phyloP scores from a whole-genome alignment of 2,329 filamentous ascomycete species.

The Phaeosphaeriaceae sp. region DNA sequence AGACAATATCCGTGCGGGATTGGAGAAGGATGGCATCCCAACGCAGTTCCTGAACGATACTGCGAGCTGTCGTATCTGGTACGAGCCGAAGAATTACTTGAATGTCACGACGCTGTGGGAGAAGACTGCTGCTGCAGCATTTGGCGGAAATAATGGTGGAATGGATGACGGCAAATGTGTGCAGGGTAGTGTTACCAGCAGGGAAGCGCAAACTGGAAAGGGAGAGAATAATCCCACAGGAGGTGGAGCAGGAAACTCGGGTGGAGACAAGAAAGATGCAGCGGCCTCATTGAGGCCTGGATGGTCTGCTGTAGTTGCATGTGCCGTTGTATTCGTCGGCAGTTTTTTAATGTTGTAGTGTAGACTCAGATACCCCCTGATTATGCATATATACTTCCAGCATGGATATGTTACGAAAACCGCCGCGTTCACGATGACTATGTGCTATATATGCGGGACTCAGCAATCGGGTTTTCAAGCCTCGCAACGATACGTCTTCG shows the following conservation, averaged over 20 bases:
- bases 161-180: slow-evolving; percentile 39
- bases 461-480: too few relatives aligned
- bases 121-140: slow-evolving; percentile 39
- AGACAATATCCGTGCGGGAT: slow-evolving; percentile 46
- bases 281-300: slow-evolving; percentile 4
- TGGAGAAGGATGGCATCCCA: slow-evolving; percentile 49
- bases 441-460: too few relatives aligned
- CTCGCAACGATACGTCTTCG: too few relatives aligned
- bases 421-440: too few relatives aligned
- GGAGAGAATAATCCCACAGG: slow-evolving; percentile 31
- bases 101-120: slow-evolving; percentile 63
- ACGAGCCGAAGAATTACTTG: slow-evolving; percentile 60
- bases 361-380: not conserved
- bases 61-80: slow-evolving; percentile 68
- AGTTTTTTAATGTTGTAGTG: not conserved
- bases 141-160: slow-evolving; percentile 32
- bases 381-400: not conserved
- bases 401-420: too few relatives aligned
- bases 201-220: slow-evolving; percentile 33
- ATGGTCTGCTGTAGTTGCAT: not conserved
- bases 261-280: slow-evolving; percentile 19
- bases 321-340: not conserved
- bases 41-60: slow-evolving; percentile 68
- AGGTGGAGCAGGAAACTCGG: slow-evolving; percentile 8
- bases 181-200: slow-evolving; percentile 32